Evolutionary conservation across 257 asterid species (phyloP), one percentile per base, ranked within the genome.

Genomic region (Solanum microdontum): DNA sequence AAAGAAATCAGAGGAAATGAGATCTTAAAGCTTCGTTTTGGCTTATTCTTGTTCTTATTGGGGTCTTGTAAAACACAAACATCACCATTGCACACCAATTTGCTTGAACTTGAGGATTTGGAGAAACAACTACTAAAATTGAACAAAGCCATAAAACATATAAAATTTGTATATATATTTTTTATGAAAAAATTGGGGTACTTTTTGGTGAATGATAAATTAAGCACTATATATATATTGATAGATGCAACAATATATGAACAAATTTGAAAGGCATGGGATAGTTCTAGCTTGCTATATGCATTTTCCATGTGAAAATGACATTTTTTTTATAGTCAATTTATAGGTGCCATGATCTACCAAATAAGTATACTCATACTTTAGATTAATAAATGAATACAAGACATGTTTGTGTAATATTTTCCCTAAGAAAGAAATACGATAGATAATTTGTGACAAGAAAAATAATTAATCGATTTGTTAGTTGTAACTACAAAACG

Each of bases 361-460:
- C 84, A 39, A 69, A 76, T 76, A 75, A 36, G 19, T 68, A 62
- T 62, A 62, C 70, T 9, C 13, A 62, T n/a, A 8, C 68, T 62
- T 62, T 62, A 62, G 74, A 68, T 32, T 26, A 68, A 70, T 70
- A 30, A 70, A 70, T 30, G 76, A 30, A 14, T 70, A 30, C 12
- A 14, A 68, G 36, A 13, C 21, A 6, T 68, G 5, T 68, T 26
- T 17, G 10, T 17, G 4, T 55, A 55, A 17, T 55, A 17, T 55
- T 55, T 55, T 55, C 0, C 1, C 0, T 55, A 55, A 17, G 8
- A 55, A n/a, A n/a, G 6, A 23, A 62, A 62, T 62, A 62, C 12
- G 30, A n/a, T 0, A 23, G 0, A 23, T n/a, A 62, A 1, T 62
- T 62, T n/a, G 2, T 2, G 7, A 4, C 1, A 1, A 2, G 0